Evolutionary conservation across 1,284 basidiomycete species (phyloP).

Genomic region (Trametes pubescens): DNA sequence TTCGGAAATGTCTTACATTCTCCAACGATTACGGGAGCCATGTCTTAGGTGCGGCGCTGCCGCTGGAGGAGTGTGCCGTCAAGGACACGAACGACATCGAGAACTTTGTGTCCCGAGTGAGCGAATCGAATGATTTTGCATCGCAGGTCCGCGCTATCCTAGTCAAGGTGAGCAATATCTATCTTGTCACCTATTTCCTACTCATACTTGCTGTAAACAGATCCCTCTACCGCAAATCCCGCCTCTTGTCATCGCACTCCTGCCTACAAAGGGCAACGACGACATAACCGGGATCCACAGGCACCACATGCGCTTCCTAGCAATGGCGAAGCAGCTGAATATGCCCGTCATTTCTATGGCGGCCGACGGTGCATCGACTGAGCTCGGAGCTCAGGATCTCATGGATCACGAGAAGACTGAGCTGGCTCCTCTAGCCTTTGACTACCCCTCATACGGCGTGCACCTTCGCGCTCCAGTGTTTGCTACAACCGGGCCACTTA

Average conservation of each 20-base stretch:
- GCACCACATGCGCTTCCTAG: slow-evolving; percentile 27
- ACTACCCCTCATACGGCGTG: neutral
- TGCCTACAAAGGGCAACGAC: slow-evolving; percentile 37
- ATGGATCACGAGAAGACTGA: slow-evolving; percentile 32
- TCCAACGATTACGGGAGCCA: slow-evolving; percentile 40
- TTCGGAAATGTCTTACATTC: slow-evolving; percentile 35
- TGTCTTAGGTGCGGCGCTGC: slow-evolving; percentile 36
- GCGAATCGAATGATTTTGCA: neutral
- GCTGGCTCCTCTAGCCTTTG: slow-evolving; percentile 19
- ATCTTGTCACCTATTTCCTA: neutral
- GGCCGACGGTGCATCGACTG: slow-evolving; percentile 39
- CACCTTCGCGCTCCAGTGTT: neutral
- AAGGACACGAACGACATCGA: slow-evolving; percentile 35
- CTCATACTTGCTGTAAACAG: neutral
- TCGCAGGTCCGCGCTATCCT: neutral
- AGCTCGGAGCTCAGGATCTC: slow-evolving; percentile 35
- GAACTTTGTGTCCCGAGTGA: neutral
- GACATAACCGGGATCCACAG: slow-evolving; percentile 29
- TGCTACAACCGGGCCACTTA: neutral
- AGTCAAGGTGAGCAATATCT: neutral
- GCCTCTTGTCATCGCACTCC: slow-evolving; percentile 33
- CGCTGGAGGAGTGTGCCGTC: slow-evolving; percentile 32
- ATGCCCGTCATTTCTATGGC: slow-evolving; percentile 31
- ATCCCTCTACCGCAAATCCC: slow-evolving; percentile 32
- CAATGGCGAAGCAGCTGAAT: slow-evolving; percentile 34